Evolutionary conservation across 2,329 filamentous ascomycete species (phyloP).

Genomic region (Pseudogymnoascus sp.): DNA sequence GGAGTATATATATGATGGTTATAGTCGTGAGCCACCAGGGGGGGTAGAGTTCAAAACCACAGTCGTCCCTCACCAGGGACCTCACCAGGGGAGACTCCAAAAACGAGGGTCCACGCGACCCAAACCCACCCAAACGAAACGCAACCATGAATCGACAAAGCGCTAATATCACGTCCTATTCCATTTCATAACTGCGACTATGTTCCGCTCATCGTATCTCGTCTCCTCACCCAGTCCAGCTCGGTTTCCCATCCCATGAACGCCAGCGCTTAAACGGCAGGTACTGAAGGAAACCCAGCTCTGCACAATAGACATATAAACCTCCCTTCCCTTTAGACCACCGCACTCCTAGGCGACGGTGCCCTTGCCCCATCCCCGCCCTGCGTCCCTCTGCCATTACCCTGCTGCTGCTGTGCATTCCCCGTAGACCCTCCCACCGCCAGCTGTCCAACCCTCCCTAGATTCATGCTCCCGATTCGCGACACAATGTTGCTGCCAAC

Average conservation of each 20-base stretch:
- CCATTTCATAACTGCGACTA: conserved; percentile 1
- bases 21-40: neutral
- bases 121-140: neutral
- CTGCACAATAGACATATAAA: neutral
- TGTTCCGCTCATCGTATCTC: neutral
- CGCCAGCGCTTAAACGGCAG: conserved; percentile 14
- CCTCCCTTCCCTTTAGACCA: neutral
- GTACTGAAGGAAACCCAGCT: conserved; percentile 9
- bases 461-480: conserved; percentile 66
- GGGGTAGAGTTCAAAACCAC: neutral
- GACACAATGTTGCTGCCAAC: conserved; percentile 86
- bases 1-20: neutral
- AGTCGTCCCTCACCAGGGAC: too few species aligned
- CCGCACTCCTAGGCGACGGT: neutral
- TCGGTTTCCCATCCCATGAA: conserved; percentile 9
- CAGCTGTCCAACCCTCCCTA: conserved; percentile 14
- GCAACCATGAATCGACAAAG: neutral
- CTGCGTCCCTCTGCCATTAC: conserved; percentile 14
- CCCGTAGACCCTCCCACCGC: conserved; percentile 24
- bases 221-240: neutral
- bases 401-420: conserved; percentile 21
- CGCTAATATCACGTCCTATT: neutral
- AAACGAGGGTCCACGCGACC: neutral
- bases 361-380: conserved; percentile 17
- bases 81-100: neutral